Evolutionary conservation across 179 eudicot genomes (phyloP).

Genomic region (Beta corolliflora): DNA sequence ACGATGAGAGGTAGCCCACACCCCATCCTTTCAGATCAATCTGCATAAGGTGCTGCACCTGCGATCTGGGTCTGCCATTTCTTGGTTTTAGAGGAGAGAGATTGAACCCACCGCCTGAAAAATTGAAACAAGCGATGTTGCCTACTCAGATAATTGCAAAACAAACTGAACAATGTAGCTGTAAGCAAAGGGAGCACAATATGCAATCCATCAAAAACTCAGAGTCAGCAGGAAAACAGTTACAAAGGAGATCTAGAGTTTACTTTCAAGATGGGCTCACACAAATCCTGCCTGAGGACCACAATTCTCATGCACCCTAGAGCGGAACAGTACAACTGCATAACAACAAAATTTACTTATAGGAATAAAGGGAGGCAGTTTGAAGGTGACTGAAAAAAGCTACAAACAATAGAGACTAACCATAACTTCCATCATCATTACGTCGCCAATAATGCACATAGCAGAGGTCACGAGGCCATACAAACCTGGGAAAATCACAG

Average conservation of each 20-base stretch:
- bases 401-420: slow-evolving; percentile 40
- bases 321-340: slow-evolving; percentile 96
- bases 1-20: slow-evolving; percentile 78
- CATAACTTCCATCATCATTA: slow-evolving; percentile 99
- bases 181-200: not conserved
- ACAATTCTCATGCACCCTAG: slow-evolving; percentile 95
- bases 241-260: slow-evolving; percentile 28
- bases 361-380: not conserved
- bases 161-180: slow-evolving; percentile 8
- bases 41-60: slow-evolving; percentile 99
- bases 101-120: slow-evolving; percentile 93
- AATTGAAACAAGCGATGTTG: not conserved
- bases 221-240: slow-evolving; percentile 5
- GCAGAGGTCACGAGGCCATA: slow-evolving; percentile 99
- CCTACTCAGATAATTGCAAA: not conserved
- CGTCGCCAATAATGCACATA: slow-evolving; percentile 99
- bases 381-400: slow-evolving; percentile 6
- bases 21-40: slow-evolving; percentile 99
- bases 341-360: slow-evolving; percentile 24
- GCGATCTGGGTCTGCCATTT: slow-evolving; percentile 94
- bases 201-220: not conserved
- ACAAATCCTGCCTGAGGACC: slow-evolving; percentile 98
- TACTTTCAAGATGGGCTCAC: slow-evolving; percentile 98
- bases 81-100: slow-evolving; percentile 86
- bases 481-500: slow-evolving; percentile 56